Evolutionary conservation across 371 early-diverging fungal genomes (phyloP).

Genomic region (Mortierella sp.): DNA sequence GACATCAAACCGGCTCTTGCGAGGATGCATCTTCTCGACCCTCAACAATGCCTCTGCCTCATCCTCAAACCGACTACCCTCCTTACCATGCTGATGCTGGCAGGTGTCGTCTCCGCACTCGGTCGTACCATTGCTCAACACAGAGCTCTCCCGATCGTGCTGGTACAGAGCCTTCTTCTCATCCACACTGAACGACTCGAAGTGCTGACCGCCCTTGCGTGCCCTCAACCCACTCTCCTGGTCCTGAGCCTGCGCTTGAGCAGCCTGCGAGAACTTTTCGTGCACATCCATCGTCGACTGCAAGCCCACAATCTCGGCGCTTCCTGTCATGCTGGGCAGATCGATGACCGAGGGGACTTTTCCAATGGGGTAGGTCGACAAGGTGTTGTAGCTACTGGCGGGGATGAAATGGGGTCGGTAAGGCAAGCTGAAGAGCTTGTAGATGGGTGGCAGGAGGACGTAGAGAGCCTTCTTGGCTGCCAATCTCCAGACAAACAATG

Average conservation of each 20-base stretch:
- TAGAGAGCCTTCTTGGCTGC: constrained; percentile 71
- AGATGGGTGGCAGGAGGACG: constrained; percentile 71
- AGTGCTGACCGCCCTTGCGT: constrained; percentile 37
- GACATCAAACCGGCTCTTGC: constrained; percentile 70
- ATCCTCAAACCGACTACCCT: constrained; percentile 35
- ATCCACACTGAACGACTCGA: constrained; percentile 25
- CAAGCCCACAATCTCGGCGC: constrained; percentile 65
- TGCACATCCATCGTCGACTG: constrained; percentile 71
- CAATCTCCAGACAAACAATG: constrained; percentile 76
- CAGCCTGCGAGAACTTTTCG: constrained; percentile 61
- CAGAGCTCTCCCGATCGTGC: constrained; percentile 40
- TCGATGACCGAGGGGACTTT: constrained; percentile 76
- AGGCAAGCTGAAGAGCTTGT: constrained; percentile 72
- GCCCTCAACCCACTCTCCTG: constrained; percentile 58
- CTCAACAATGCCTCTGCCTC: constrained; percentile 60
- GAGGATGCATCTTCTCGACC: constrained; percentile 66
- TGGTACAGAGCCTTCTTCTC: constrained; percentile 21
- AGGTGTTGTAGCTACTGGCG: constrained; percentile 69
- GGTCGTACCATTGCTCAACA: constrained; percentile 40
- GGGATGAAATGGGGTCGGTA: constrained; percentile 63
- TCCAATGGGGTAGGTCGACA: constrained; percentile 70
- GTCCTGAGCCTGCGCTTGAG: constrained; percentile 32
- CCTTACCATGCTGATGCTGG: constrained; percentile 6
- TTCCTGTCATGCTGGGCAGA: constrained; percentile 63
- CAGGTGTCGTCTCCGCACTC: constrained; percentile 23